Evolutionary conservation across 1,139 yeast species (phyloP).

Genomic region (Arxiozyma telluris): DNA sequence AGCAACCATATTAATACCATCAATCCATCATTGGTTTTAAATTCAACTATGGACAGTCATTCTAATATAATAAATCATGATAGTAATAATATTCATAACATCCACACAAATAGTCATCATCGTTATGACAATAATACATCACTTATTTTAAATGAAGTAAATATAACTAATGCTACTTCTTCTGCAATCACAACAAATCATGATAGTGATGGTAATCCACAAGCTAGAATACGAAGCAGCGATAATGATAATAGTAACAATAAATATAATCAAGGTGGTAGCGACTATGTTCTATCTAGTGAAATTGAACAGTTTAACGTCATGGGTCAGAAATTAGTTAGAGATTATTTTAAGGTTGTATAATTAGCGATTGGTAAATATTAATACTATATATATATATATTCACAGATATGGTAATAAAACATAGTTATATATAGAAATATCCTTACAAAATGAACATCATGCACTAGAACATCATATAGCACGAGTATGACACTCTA

Average conservation of each 20-base stretch:
- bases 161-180: neutral
- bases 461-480: too few species aligned
- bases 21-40: neutral
- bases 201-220: neutral
- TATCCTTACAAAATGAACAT: too few species aligned
- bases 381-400: neutral
- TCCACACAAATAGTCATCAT: neutral
- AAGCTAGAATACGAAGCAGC: neutral
- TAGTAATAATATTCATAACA: constrained; percentile 1
- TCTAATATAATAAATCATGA: neutral
- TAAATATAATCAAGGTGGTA: constrained; percentile 2
- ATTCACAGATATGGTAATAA: too few species aligned
- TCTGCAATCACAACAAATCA: neutral
- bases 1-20: neutral
- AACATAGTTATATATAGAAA: too few species aligned
- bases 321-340: constrained; percentile 15
- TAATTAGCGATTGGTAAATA: neutral
- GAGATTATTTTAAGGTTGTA: constrained; percentile 12
- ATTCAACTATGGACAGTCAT: neutral
- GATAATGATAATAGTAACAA: neutral
- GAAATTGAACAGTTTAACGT: constrained; percentile 22
- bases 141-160: neutral
- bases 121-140: neutral
- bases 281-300: constrained; percentile 12
- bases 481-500: too few species aligned